These are phyloP conservation scores for Ascoidea rubescens DNA, from an alignment of 805 yeast genomes.

Conservation along the genomic window DNA sequence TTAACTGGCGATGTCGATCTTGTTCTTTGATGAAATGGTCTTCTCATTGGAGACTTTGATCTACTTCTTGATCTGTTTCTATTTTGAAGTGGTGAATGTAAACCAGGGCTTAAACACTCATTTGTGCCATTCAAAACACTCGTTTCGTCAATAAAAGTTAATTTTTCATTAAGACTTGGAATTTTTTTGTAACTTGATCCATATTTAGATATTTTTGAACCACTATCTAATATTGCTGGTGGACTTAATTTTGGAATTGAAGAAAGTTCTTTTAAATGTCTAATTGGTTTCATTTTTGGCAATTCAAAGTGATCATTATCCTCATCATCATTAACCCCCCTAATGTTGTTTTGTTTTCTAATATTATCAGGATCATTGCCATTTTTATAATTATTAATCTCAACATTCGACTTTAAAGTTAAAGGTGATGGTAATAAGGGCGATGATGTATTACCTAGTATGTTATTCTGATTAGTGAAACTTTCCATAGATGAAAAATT, in stretches of 20 bases:
- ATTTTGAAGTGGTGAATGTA: neutral
- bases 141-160: constrained; percentile 7
- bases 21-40: constrained; percentile 1
- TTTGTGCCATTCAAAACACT: neutral
- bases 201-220: neutral
- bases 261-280: neutral
- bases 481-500: too few species aligned
- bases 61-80: neutral
- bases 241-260: constrained; percentile 6
- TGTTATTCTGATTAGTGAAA: neutral
- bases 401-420: constrained; percentile 8
- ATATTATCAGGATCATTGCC: too few species aligned
- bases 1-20: neutral
- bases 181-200: constrained; percentile 4
- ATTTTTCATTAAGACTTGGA: constrained; percentile 9
- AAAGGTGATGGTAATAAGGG: neutral
- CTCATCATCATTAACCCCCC: neutral
- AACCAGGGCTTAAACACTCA: neutral
- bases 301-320: constrained; percentile 1
- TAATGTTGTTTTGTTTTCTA: too few species aligned
- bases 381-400: constrained; percentile 1
- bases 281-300: constrained; percentile 9
- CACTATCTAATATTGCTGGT: constrained; percentile 1
- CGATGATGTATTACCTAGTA: neutral
- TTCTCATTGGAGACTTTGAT: neutral